Evolutionary conservation across 2,329 filamentous ascomycete species (phyloP).

Genomic region (Periconia sp.): DNA sequence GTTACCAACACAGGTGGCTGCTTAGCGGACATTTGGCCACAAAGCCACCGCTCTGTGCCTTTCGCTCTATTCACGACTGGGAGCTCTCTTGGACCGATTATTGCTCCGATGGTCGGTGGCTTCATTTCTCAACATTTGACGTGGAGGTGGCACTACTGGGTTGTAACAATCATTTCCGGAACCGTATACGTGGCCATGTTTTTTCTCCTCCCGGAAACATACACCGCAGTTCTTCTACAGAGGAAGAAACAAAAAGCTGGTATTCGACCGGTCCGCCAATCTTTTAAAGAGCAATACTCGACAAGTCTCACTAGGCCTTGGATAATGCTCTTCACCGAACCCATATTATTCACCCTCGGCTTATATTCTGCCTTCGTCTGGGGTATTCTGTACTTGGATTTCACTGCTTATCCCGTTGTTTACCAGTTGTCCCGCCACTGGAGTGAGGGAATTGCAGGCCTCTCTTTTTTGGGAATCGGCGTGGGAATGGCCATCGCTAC

Average conservation of each 20-base stretch:
- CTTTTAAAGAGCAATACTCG: constrained; percentile 61
- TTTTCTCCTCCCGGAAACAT: constrained; percentile 58
- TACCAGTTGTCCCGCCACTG: constrained; percentile 4
- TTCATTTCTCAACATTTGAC: constrained; percentile 6
- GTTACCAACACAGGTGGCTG: constrained; percentile 12
- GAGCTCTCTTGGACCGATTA: constrained; percentile 7
- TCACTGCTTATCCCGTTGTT: constrained; percentile 17
- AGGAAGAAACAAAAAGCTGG: constrained; percentile 46
- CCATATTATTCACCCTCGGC: constrained; percentile 71
- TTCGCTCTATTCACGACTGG: constrained; percentile 11
- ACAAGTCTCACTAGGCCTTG: constrained; percentile 69
- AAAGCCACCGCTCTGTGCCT: constrained; percentile 5
- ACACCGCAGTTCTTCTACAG: constrained; percentile 55
- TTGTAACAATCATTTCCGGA: constrained; percentile 8
- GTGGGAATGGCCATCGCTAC: constrained; percentile 11
- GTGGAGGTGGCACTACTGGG: constrained; percentile 12
- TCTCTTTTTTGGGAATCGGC: constrained; percentile 12
- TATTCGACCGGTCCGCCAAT: constrained; percentile 62
- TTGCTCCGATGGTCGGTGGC: constrained; percentile 8
- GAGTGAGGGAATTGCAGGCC: constrained; percentile 7
- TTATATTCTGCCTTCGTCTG: constrained; percentile 71
- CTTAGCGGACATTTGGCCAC: constrained; percentile 10
- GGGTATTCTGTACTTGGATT: constrained; percentile 64
- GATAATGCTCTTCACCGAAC: constrained; percentile 68
- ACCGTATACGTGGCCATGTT: constrained; percentile 22